Evolutionary conservation across 2,329 filamentous ascomycete species (phyloP).

Genomic region (Moelleriella libera): DNA sequence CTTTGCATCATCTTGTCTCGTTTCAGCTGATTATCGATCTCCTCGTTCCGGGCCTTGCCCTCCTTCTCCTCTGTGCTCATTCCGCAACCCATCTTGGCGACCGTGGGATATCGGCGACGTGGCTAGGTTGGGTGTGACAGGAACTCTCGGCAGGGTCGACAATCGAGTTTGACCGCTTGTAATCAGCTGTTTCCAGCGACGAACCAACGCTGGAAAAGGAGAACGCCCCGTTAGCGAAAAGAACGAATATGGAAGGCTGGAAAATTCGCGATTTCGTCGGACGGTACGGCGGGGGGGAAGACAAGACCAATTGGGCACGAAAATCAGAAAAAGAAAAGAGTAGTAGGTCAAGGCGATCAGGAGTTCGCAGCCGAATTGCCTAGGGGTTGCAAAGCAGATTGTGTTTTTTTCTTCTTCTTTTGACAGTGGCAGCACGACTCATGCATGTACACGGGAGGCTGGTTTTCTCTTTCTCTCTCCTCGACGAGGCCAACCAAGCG

Average conservation of each 20-base stretch:
- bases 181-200: too few species aligned
- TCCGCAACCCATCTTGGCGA: constrained; percentile 90
- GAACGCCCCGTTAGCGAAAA: not conserved
- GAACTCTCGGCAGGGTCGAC: too few species aligned
- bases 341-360: not conserved
- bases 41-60: constrained; percentile 98
- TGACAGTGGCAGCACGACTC: constrained; percentile 2
- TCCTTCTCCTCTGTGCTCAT: constrained; percentile 99
- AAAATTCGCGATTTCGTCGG: not conserved
- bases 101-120: constrained; percentile 1
- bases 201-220: too few species aligned
- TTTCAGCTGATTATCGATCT: constrained; percentile 99
- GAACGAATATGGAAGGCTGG: not conserved
- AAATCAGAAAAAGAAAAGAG: not conserved
- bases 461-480: constrained; percentile 1
- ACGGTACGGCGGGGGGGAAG: not conserved
- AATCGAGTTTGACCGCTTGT: too few species aligned
- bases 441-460: constrained; percentile 1
- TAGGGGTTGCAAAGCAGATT: not conserved
- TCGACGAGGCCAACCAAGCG: not conserved
- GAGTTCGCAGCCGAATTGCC: not conserved
- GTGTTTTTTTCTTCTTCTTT: not conserved
- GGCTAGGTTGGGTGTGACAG: too few species aligned
- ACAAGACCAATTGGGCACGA: not conserved
- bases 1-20: constrained; percentile 96